Percentiles rank a stretch among this genome's conserved stretches.
Conservation (phyloP, 495 filamentous ascomycete species). For the Xylaria grammica region DNA sequence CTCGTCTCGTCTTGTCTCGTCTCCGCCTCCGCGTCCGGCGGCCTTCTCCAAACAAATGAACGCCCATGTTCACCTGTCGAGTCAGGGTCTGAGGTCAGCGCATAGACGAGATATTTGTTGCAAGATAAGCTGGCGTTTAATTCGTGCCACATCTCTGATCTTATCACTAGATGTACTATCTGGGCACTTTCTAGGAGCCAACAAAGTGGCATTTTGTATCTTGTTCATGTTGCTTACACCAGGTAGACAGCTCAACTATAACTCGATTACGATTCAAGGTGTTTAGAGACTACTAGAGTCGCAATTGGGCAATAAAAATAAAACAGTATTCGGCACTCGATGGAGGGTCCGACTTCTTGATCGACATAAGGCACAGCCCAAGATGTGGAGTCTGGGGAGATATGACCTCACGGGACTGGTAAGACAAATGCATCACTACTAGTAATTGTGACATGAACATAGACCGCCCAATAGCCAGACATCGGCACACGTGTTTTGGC, state of each 20-base stretch:
- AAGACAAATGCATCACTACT: background rate
- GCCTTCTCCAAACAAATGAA: slow-evolving; percentile 15
- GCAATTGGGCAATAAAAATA: background rate
- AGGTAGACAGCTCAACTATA: background rate
- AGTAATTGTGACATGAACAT: slow-evolving; percentile 3
- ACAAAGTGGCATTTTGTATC: background rate
- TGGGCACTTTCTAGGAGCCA: background rate
- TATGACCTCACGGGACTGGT: slow-evolving; percentile 12
- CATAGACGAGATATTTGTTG: slow-evolving; percentile 5
- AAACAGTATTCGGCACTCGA: background rate
- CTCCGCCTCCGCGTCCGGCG: slow-evolving; percentile 3
- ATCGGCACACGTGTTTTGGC: slow-evolving; percentile 18
- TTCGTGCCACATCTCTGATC: background rate
- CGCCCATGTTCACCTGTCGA: background rate
- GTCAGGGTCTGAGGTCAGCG: slow-evolving; percentile 16
- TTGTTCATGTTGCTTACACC: background rate
- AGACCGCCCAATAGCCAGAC: slow-evolving; percentile 8
- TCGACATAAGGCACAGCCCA: background rate
- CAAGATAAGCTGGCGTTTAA: slow-evolving; percentile 13
- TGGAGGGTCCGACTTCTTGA: background rate
- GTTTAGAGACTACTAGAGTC: background rate
- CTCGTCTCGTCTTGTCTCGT: background rate
- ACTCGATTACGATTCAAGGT: background rate
- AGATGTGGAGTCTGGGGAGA: slow-evolving; percentile 5
- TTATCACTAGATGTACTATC: no score